A percentile compares a stretch with the other conserved stretches of the same genome.
Conservation (phyloP, 805 yeast genomes). For the Metschnikowia matae region DNA sequence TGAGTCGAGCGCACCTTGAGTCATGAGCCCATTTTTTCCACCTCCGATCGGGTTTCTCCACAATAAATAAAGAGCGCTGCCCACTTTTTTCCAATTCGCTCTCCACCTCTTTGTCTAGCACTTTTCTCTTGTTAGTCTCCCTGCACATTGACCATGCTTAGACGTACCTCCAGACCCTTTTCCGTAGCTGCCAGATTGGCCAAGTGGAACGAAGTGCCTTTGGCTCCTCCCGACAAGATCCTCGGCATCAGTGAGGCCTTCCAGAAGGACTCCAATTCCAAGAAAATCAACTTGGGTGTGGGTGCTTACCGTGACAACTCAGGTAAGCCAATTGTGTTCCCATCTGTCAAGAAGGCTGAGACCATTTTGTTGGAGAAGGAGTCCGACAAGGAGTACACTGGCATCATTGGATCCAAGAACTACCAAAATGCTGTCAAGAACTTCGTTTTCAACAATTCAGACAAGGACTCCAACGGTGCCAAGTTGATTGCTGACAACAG, state of each 20-base stretch:
- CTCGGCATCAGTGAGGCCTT: conserved; percentile 74
- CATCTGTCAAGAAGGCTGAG: conserved; percentile 69
- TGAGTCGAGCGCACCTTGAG: conserved; percentile 2
- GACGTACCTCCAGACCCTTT: conserved; percentile 17
- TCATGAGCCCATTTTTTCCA: conserved; percentile 7
- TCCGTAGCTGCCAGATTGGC: conserved; percentile 17
- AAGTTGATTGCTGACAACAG: conserved; percentile 56
- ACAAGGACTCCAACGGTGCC: conserved; percentile 50
- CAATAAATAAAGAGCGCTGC: conserved; percentile 3
- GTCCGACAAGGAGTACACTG: conserved; percentile 79
- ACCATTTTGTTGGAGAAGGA: conserved; percentile 42
- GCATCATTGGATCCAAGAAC: conserved; percentile 72
- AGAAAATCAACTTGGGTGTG: conserved; percentile 66
- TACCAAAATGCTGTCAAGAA: conserved; percentile 65
- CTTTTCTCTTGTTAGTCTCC: background rate
- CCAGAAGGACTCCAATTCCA: conserved; percentile 57
- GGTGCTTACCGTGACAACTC: conserved; percentile 91
- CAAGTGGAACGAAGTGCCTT: conserved; percentile 36
- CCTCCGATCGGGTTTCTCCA: conserved; percentile 9
- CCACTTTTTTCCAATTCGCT: background rate
- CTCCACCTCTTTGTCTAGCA: background rate
- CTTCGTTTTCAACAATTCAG: conserved; percentile 63
- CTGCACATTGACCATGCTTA: conserved; percentile 12
- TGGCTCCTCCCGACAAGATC: conserved; percentile 81
- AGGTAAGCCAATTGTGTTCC: conserved; percentile 88